phyloP scores from a whole-genome alignment of 495 filamentous ascomycete species.

The Trichoderma erinaceum region DNA sequence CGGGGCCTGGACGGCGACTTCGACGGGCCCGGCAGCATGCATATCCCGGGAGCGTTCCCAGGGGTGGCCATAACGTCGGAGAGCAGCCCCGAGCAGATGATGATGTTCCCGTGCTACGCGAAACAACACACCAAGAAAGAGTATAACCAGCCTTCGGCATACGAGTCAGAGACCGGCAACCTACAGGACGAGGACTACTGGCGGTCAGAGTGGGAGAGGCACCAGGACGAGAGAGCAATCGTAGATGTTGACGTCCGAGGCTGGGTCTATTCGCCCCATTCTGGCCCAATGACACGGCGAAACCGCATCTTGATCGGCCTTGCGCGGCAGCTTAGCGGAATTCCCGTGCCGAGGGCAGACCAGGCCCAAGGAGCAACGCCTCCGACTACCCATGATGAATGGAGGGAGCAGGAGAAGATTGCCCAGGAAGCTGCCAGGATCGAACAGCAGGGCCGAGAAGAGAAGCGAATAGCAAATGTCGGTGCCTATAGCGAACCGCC shows the following conservation, averaged over 20 bases:
- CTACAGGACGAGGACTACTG: conserved; percentile 56
- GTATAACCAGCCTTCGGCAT: conserved; percentile 9
- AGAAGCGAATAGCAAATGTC: conserved; percentile 62
- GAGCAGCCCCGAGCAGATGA: conserved; percentile 77
- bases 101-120: conserved; percentile 89
- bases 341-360: conserved; percentile 45
- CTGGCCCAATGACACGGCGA: conserved; percentile 79
- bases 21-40: conserved; percentile 43
- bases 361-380: conserved; percentile 21
- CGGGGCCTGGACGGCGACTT: conserved; percentile 45
- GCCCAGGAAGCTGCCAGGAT: conserved; percentile 68
- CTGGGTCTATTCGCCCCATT: conserved; percentile 85
- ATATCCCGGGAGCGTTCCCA: conserved; percentile 72
- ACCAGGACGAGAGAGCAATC: conserved; percentile 70
- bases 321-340: conserved; percentile 75
- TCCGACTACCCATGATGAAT: conserved; percentile 28
- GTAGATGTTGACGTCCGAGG: conserved; percentile 92
- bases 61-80: conserved; percentile 70
- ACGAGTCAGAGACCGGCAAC: conserved; percentile 17
- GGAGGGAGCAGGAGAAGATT: conserved; percentile 54
- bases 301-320: conserved; percentile 80
- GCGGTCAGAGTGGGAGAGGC: conserved; percentile 59
- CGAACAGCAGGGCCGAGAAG: conserved; percentile 59
- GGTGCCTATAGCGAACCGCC: conserved; percentile 49
- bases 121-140: conserved; percentile 53